Base-by-base conservation (phyloP, 768 basidiomycete species). In the Rhodosporidiobolus odoratus region DNA sequence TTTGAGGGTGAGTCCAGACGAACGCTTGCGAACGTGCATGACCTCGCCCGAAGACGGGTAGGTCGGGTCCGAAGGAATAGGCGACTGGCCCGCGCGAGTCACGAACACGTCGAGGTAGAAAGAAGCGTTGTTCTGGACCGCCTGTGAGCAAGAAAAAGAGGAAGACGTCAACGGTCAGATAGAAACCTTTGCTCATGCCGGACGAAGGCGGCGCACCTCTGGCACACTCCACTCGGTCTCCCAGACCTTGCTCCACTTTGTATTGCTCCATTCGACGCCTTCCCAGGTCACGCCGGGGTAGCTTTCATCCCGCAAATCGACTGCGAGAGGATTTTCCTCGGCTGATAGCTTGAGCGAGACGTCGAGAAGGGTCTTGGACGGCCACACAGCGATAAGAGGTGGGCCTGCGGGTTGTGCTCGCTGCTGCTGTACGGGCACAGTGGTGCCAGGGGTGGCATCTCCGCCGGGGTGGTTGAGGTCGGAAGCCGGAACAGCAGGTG, bases 81-180 rank as follows among this genome's bases (percentile, higher is more conserved):
- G 88, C 73, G 83, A 86, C 16, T 84, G 83, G 0, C 85, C 86
- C 53, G 88, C 83, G 71, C 84, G 86, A 1, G 86, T 83, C 13
- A 95, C 79, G 78, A 89, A 89, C 9, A 92, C 83, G 75, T 94
- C 90, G 23, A 88, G 88, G 88, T 89, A 95, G 58, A 93, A 79
- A 12, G 89, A 86, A 17, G 85, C 89, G 77, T 95, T 95, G 66
- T 82, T 83, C 76, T 89, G 83, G 17, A 92, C 92, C 58, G 82
- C 83, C 91, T 92, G 75, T 15, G 9, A 19, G 47, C 30, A n/a
- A 19, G 47, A 47, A 32, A 52, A 27, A n/a, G 21, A 15, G 75
- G 16, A 40, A 37, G 19, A 30, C n/a, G n/a, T n/a, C n/a, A n/a
- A 23, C 6, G 23, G 32, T 32, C 50, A 58, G 23, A 8, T 2